Conservation (phyloP, 129 eudicot species). For the Flaveria brownii region DNA sequence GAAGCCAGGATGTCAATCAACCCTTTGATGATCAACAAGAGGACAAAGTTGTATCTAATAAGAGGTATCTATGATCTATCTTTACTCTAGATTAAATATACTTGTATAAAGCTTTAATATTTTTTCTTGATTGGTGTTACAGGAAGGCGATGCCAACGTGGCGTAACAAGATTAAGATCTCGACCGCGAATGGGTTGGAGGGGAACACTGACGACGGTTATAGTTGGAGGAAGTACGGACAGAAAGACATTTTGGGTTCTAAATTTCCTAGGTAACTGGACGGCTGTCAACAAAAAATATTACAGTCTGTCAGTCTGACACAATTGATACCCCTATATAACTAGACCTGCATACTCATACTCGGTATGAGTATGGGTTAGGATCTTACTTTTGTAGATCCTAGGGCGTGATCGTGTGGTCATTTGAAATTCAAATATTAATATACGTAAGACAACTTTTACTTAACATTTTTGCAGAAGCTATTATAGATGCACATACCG, state of each 20-base stretch:
- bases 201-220: constrained; percentile 79
- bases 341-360: no score
- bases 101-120: constrained; percentile 17
- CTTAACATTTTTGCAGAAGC: constrained; percentile 55
- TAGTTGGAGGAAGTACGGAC: constrained; percentile 99
- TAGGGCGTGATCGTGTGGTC: no score
- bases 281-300: not conserved
- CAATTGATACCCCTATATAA: not conserved
- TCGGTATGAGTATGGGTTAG: not conserved
- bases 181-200: constrained; percentile 66
- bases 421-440: not conserved
- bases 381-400: not conserved
- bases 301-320: not conserved
- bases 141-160: constrained; percentile 77
- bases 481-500: constrained; percentile 92
- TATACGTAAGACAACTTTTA: not conserved
- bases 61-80: constrained; percentile 47
- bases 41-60: constrained; percentile 45
- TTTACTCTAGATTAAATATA: not conserved
- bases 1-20: constrained; percentile 43
- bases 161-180: constrained; percentile 68
- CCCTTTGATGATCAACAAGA: constrained; percentile 35
- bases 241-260: constrained; percentile 92
- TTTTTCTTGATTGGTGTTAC: constrained; percentile 26
- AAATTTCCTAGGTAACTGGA: constrained; percentile 63